phyloP scores from a whole-genome alignment of 225 moss, liverwort and hornwort species.

The Pseudoscleropodium purum region DNA sequence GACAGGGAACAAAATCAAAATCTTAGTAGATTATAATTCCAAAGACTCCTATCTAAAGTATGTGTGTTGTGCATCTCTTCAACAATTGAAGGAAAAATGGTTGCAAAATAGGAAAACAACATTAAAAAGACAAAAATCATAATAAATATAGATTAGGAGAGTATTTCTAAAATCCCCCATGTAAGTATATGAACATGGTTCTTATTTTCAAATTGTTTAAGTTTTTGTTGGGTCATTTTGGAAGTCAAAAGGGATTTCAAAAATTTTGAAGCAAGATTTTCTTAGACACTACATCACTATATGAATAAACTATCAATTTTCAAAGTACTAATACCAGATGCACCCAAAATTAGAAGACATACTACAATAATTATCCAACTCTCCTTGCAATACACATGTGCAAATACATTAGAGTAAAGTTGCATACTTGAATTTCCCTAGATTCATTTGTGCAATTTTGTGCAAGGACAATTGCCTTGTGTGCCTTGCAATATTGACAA shows the following conservation, averaged over 20 bases:
- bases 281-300: not conserved
- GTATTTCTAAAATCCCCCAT: not conserved
- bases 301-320: not conserved
- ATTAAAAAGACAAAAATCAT: not conserved
- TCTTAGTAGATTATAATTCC: fast-evolving
- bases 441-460: not conserved
- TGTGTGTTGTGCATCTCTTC: not conserved
- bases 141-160: not conserved
- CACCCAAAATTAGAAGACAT: not conserved
- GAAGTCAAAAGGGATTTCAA: not conserved
- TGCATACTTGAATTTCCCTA: not conserved
- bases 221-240: not conserved
- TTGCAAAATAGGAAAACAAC: not conserved
- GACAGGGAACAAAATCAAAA: not conserved
- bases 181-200: not conserved
- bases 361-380: not conserved
- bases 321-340: not conserved
- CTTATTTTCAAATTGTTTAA: not conserved
- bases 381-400: not conserved
- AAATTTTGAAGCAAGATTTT: not conserved
- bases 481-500: not conserved
- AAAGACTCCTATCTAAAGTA: not conserved
- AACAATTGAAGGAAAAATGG: not conserved
- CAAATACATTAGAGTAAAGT: not conserved
- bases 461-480: no score